Evolutionary conservation across 2,329 filamentous ascomycete species (phyloP), one percentile per base, ranked within the genome.

Genomic region (Arthrobotrys musiformis): DNA sequence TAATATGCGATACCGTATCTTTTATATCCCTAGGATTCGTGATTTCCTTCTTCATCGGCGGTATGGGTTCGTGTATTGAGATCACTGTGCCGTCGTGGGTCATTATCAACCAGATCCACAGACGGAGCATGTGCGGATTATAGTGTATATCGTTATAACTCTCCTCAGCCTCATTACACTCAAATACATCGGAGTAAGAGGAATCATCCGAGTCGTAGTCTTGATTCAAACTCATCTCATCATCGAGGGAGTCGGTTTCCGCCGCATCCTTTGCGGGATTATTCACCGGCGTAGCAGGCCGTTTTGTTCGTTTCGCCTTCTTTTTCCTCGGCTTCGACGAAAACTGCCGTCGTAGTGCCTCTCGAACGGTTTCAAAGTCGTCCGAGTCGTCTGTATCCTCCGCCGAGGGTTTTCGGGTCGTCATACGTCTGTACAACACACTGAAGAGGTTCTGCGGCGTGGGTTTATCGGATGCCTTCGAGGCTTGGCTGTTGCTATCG

Each of bases 31-130:
- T 66, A 1, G 58, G 62, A 52, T 67, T 70, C 3, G 62, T 63
- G 28, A 67, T 56, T 2, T 61, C 62, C 42, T 70, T 85, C 0
- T 84, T 84, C 70, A 37, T 82, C 82, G 13, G 83, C 78, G 56
- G 87, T 82, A 40, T 83, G 75, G 15, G 82, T 66, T 52, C 82
- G 79, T 70, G 81, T 24, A 88, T 85, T 0, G 85, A 85, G 60
- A 88, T 85, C 42, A 88, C 84, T 0, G 85, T 87, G 77, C 85
- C 84, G 79, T 81, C 79, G 50, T 82, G 82, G 26, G 17, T 79
- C 48, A 80, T 78, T 58, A 81, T 69, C 24, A 88, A 82, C 86
- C 86, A 88, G 58, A 85, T 86, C 86, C 86, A 88, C 0, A 87
- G 82, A 4, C 86, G 81, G 62, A 84, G 84, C 33, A 84, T 85